A percentile compares a stretch with the other conserved stretches of the same genome.
Evolutionary conservation across 108 stramenopile genomes (phyloP).

Genomic region (Skeletonema costatum): DNA sequence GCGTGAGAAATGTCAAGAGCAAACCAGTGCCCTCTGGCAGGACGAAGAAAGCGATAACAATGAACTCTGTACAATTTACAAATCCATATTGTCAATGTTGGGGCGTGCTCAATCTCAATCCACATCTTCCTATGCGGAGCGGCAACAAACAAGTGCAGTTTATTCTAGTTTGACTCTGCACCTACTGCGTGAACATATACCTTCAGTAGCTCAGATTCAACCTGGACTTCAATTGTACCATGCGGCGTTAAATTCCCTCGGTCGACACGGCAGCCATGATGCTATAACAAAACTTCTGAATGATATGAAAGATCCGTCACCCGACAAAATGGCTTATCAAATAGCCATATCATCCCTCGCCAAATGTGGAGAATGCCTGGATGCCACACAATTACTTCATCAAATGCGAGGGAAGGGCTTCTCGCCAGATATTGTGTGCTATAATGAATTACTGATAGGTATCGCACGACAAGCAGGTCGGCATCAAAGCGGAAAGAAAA

Average conservation of each 20-base stretch:
- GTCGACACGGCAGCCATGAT: conserved; percentile 20
- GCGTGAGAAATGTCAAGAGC: neutral
- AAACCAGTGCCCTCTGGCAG: neutral
- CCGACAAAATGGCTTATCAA: conserved; percentile 39
- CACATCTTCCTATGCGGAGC: neutral
- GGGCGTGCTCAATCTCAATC: neutral
- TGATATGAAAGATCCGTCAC: neutral
- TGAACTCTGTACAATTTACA: conserved; percentile 36
- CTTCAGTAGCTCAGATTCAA: conserved; percentile 8
- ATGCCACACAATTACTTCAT: conserved; percentile 22
- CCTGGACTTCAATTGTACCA: conserved; percentile 39
- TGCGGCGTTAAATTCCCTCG: conserved; percentile 24
- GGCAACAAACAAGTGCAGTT: neutral
- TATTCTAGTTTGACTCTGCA: conserved; percentile 4
- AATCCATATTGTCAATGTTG: conserved; percentile 34
- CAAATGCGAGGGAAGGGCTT: conserved; percentile 36
- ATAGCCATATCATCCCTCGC: conserved; percentile 43
- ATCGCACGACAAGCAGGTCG: conserved; percentile 37
- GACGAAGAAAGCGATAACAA: conserved; percentile 17
- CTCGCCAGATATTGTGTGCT: conserved; percentile 25
- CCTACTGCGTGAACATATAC: conserved; percentile 29
- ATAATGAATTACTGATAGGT: conserved; percentile 34
- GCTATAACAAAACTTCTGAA: neutral
- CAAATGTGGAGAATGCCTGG: conserved; percentile 9
- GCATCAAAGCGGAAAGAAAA: neutral